Evolutionary conservation across 2,329 filamentous ascomycete genomes (phyloP).

Genomic region (Talaromyces verruculosus): DNA sequence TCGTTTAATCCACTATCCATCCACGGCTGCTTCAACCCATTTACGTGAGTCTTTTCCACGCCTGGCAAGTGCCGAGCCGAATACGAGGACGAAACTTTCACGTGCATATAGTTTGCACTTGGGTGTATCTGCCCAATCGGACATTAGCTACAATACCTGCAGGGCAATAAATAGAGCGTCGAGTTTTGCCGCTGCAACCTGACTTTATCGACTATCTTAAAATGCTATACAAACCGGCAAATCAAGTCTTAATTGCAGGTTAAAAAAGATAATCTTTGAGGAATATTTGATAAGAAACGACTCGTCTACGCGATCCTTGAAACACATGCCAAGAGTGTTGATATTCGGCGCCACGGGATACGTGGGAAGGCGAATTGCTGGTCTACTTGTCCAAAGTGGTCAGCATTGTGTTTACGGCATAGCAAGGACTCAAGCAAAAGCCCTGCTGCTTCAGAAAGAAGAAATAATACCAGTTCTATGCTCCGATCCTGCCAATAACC

Average conservation of each 20-base stretch:
- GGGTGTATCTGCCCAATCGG: not conserved
- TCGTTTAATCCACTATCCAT: too few species aligned
- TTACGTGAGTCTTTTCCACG: not conserved
- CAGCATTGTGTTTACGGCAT: constrained; percentile 40
- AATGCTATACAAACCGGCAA: too few species aligned
- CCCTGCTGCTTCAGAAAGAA: constrained; percentile 28
- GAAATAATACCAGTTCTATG: constrained; percentile 37
- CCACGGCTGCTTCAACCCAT: too few species aligned
- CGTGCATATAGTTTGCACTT: not conserved
- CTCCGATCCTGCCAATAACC: constrained; percentile 25
- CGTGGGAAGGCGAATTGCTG: constrained; percentile 29
- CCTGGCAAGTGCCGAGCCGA: not conserved
- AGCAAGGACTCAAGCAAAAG: constrained; percentile 35
- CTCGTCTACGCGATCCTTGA: not conserved
- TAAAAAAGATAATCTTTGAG: not conserved
- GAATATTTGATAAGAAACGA: not conserved
- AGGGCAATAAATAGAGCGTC: not conserved
- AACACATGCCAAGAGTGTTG: constrained; percentile 34
- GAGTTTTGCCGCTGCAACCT: too few species aligned
- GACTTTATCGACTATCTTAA: too few species aligned
- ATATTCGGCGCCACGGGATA: constrained; percentile 37
- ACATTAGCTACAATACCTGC: not conserved
- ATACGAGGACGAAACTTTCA: not conserved
- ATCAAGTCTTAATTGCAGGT: not conserved
- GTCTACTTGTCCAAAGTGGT: constrained; percentile 30